phyloP scores from a whole-genome alignment of 768 basidiomycete species.

The Podaxis sp. region DNA sequence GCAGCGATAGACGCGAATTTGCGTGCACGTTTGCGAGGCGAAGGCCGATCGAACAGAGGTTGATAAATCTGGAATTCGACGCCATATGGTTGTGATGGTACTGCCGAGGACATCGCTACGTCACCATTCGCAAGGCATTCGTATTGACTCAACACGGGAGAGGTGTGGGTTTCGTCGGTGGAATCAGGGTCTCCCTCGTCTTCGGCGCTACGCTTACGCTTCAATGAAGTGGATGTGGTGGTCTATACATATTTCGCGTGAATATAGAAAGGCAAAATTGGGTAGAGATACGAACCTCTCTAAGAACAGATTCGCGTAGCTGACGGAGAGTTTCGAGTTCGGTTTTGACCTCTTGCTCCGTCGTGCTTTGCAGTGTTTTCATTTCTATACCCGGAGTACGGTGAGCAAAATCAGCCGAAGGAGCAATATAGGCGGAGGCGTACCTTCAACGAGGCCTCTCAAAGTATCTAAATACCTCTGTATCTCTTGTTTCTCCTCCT shows the following conservation, averaged over 20 bases:
- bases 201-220: slow-evolving; percentile 53
- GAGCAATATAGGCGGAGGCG: slow-evolving; percentile 11
- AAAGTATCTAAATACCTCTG: slow-evolving; percentile 29
- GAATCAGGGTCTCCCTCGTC: not conserved
- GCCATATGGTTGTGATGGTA: not conserved
- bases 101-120: not conserved
- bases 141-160: not conserved
- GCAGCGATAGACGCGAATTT: slow-evolving; percentile 42
- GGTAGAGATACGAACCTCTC: slow-evolving; percentile 28
- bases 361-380: slow-evolving; percentile 38
- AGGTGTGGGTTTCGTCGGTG: not conserved
- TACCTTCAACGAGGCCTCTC: slow-evolving; percentile 42
- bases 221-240: slow-evolving; percentile 25
- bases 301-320: slow-evolving; percentile 3
- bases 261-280: not conserved
- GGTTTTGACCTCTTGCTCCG: slow-evolving; percentile 42
- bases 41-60: slow-evolving; percentile 24
- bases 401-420: not conserved
- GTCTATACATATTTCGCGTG: not conserved
- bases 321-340: slow-evolving; percentile 41
- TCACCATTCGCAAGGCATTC: not conserved
- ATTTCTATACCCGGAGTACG: slow-evolving; percentile 35
- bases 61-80: slow-evolving; percentile 1
- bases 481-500: slow-evolving; percentile 22
- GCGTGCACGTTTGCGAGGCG: slow-evolving; percentile 44